Base-by-base conservation (phyloP, 768 basidiomycete species). In the Sistotremastrum niveocremeum region DNA sequence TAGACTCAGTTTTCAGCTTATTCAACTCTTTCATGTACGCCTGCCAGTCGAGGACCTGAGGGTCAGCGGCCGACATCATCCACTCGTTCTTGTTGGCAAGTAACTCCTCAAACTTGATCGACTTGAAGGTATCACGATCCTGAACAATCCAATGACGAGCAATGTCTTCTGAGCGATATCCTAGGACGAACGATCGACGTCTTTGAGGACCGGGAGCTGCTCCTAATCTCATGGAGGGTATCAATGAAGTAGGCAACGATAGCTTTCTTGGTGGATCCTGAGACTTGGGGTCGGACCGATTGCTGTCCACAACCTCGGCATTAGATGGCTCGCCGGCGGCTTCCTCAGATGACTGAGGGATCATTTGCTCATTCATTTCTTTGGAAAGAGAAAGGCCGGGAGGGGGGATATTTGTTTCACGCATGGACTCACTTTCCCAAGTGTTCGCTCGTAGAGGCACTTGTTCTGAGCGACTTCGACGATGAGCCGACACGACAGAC, bases 71-170 rank as follows among this genome's bases (percentile, higher is more conserved):
- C 41, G 73, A 70, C 7, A 69, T 68, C 60, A 72, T 68, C 81
- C 81, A 83, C 36, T 83, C 77, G 35, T 51, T 47, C 20, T 20
- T 20, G 42, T 77, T 73, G 49, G 78, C 69, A 36, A 88, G 77
- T n/a, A 90, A 69, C 55, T 94, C 90, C 56, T 91, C 86, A 56
- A 90, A 90, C 53, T 81, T 82, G 60, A 94, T 72, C 8, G 75
- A 73, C 60, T 84, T 77, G 59, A 90, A 87, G 46, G 93, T 64
- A 53, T 93, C 89, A 29, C 85, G 73, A 51, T 94, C 89, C 51
- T 94, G 88, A 72, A 88, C 81, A 5, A 82, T 72, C 55, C 93
- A 84, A 54, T 90, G 84, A 44, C 79, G 71, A 1, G 83, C 83
- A 34, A 95, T 60, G 4, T 62, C 63, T 35, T 76, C 75, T 1